phyloP scores from a whole-genome alignment of 441 rosid genomes.

The Populus hybrid region DNA sequence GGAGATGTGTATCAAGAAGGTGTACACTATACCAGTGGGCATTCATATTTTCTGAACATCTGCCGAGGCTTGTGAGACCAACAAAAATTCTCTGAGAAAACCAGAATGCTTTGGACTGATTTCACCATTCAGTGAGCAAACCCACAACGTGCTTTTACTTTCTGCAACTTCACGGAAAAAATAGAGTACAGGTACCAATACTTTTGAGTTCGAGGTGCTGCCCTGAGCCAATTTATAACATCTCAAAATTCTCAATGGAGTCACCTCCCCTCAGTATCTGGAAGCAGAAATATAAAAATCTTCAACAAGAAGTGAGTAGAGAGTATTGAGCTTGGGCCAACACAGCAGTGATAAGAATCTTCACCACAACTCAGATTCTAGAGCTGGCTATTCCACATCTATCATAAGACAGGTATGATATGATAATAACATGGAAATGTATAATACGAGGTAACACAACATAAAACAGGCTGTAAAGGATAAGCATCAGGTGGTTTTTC shows the following conservation, averaged over 20 bases:
- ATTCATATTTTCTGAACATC: slow-evolving; percentile 21
- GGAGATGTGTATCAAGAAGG: slow-evolving; percentile 13
- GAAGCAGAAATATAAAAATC: slow-evolving; percentile 25
- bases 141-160: slow-evolving; percentile 29
- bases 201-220: slow-evolving; percentile 24
- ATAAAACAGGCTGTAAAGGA: not conserved
- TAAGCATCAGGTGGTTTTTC: not conserved
- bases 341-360: not conserved
- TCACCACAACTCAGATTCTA: not conserved
- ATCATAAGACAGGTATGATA: not conserved
- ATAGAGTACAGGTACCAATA: slow-evolving; percentile 15
- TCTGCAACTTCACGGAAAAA: slow-evolving; percentile 37
- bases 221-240: slow-evolving; percentile 22
- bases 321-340: not conserved
- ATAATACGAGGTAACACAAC: not conserved
- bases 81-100: slow-evolving; percentile 16
- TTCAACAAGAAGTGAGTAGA: slow-evolving; percentile 2
- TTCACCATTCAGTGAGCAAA: slow-evolving; percentile 17
- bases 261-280: slow-evolving; percentile 44
- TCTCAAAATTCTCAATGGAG: slow-evolving; percentile 25
- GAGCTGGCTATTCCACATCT: not conserved
- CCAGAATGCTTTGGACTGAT: slow-evolving; percentile 13
- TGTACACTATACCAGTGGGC: slow-evolving; percentile 21
- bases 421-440: not conserved
- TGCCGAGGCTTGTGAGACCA: slow-evolving; percentile 17